phyloP scores from a whole-genome alignment of 345 rosid species.

The Salix brachista region DNA sequence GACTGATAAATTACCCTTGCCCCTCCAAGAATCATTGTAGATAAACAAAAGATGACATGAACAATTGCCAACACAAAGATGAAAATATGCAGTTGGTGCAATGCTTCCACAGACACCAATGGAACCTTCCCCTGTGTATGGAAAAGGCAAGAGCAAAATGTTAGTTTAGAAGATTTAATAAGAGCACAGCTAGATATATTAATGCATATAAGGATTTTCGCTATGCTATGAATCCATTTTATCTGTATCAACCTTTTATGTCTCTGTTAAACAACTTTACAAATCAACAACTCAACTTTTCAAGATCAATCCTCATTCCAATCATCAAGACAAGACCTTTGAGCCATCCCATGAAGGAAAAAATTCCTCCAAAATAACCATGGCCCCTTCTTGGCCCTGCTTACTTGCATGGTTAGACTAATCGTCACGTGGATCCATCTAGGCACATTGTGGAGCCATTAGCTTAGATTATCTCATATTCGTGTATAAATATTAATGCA shows the following conservation, averaged over 20 bases:
- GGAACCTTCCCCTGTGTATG: slow-evolving; percentile 58
- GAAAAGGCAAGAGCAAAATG: background rate
- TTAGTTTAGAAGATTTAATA: background rate
- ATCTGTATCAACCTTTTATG: background rate
- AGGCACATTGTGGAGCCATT: no score
- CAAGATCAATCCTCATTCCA: no score
- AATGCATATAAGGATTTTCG: background rate
- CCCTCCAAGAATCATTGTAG: slow-evolving; percentile 75
- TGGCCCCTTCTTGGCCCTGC: no score
- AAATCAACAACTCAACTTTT: no score
- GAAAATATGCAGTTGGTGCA: slow-evolving; percentile 85
- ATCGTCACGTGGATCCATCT: no score
- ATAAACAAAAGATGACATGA: slow-evolving; percentile 70
- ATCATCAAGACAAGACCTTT: no score
- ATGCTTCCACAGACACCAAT: slow-evolving; percentile 61
- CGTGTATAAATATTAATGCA: no score
- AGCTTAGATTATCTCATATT: no score
- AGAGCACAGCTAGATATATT: background rate
- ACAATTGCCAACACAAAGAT: slow-evolving; percentile 81
- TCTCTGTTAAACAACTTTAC: no score
- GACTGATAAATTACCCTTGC: slow-evolving; percentile 46
- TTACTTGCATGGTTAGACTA: no score
- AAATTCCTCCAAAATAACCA: no score
- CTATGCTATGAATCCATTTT: background rate
- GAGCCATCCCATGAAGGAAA: no score